Conservation (phyloP, 805 yeast genomes). For the Ogataea henricii region DNA sequence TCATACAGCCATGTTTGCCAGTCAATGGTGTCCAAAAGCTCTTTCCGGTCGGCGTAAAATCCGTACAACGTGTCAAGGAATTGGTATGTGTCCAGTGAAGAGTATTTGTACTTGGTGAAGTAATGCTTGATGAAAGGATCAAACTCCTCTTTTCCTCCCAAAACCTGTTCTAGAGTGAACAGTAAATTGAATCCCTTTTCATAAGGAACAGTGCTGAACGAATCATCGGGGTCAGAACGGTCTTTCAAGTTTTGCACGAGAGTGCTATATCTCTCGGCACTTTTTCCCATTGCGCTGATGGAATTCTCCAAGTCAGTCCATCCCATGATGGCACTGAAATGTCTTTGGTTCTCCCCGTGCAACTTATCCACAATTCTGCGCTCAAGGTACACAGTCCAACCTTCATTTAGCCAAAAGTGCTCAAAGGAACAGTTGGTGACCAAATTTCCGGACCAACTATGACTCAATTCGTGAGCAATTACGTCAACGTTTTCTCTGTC, state of each 20-base stretch:
- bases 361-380: slow-evolving; percentile 75
- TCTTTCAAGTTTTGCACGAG: slow-evolving; percentile 73
- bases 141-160: slow-evolving; percentile 74
- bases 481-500: slow-evolving; percentile 87
- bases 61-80: slow-evolving; percentile 76
- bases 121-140: slow-evolving; percentile 82
- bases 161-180: slow-evolving; percentile 65
- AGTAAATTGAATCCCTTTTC: slow-evolving; percentile 86
- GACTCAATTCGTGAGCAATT: slow-evolving; percentile 90
- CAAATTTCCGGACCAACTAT: slow-evolving; percentile 89
- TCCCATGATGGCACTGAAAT: slow-evolving; percentile 82
- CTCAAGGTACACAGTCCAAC: slow-evolving; percentile 93
- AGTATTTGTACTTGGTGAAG: slow-evolving; percentile 66
- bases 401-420: slow-evolving; percentile 93
- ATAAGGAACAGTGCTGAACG: slow-evolving; percentile 85
- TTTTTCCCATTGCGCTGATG: slow-evolving; percentile 62
- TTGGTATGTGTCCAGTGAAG: slow-evolving; percentile 78
- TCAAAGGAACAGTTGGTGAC: slow-evolving; percentile 92
- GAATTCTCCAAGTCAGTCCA: slow-evolving; percentile 80
- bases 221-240: slow-evolving; percentile 82
- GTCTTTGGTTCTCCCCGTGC: slow-evolving; percentile 79
- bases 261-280: slow-evolving; percentile 53
- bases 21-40: slow-evolving; percentile 66
- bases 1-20: slow-evolving; percentile 83
- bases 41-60: slow-evolving; percentile 47